Base-by-base conservation (phyloP, 352 stramenopile species). In the Pythium plurisporium region DNA sequence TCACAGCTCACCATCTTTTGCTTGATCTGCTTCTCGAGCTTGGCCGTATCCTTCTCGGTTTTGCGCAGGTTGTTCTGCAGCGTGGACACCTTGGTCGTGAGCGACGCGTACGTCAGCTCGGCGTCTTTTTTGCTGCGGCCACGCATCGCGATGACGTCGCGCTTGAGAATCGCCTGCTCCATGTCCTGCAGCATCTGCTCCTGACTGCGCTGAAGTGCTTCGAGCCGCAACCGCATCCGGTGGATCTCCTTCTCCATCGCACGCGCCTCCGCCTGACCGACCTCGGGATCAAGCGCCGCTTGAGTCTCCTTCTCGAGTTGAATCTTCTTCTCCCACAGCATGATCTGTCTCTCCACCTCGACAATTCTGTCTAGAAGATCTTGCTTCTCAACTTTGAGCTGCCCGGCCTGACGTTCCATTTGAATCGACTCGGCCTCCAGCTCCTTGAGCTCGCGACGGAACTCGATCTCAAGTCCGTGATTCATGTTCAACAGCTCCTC, bases 301-400 rank as follows among this genome's bases (percentile, higher is more conserved):
- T 98, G 90, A 0, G 95, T 98, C 69, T 98, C 94, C 54, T 97
- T 97, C 65, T 98, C 95, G 1, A 98, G 67, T 67, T 97, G 83
- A 61, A 98, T 98, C 69, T 98, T 98, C 74, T 97, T 98, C 66
- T 98, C 93, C 94, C 91, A 98, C 5, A 97, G 68, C 78, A 97
- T 89, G 62, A 97, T 82, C 53, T 98, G 88, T 25, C 88, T 76
- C 73, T 98, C 94, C 7, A 84, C 73, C 47, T 98, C 90, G 37
- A 96, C 73, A 30, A 98, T 96, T 27, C 94, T 78, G 42, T 95
- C 79, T 5, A 98, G 58, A 4, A 98, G 66, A 10, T 90, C 79
- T 26, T 90, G 74, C 55, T 97, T 98, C 27, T 88, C 87, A 19
- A 74, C 65, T 33, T 94, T 89, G 7, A 97, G 73, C 9, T 70